Evolutionary conservation across 768 basidiomycete species (phyloP).

Genomic region (Pleurotus citrinopileatus): DNA sequence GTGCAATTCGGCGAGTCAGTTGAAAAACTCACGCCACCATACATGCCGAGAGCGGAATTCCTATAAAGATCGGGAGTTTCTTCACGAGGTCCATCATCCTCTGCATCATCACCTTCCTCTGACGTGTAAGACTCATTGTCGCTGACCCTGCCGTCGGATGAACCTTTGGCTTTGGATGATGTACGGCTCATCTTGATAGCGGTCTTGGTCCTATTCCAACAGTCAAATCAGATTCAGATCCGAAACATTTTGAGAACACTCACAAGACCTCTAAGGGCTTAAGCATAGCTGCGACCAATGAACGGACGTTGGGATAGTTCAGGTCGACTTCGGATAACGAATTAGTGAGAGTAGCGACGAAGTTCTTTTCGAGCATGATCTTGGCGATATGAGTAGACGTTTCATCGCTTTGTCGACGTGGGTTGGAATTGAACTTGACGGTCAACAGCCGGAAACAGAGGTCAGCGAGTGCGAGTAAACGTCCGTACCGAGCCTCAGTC

Average conservation of each 20-base stretch:
- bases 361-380: slow-evolving; percentile 98
- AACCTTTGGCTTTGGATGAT: slow-evolving; percentile 62
- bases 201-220: slow-evolving; percentile 70
- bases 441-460: slow-evolving; percentile 86
- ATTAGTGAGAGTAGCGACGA: slow-evolving; percentile 83
- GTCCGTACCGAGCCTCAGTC: slow-evolving; percentile 80
- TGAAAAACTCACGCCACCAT: slow-evolving; percentile 66
- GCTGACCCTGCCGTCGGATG: slow-evolving; percentile 44
- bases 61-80: slow-evolving; percentile 94
- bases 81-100: slow-evolving; percentile 56
- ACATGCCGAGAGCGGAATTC: slow-evolving; percentile 96
- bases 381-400: slow-evolving; percentile 92
- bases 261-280: slow-evolving; percentile 89
- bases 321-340: slow-evolving; percentile 92
- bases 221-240: slow-evolving; percentile 12
- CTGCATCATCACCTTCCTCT: slow-evolving; percentile 57
- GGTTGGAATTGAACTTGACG: slow-evolving; percentile 61
- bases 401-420: slow-evolving; percentile 62
- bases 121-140: slow-evolving; percentile 45
- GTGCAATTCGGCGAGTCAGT: slow-evolving; percentile 10
- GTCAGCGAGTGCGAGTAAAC: slow-evolving; percentile 82
- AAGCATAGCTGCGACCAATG: slow-evolving; percentile 82
- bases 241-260: slow-evolving; percentile 24
- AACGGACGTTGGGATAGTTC: slow-evolving; percentile 89
- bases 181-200: slow-evolving; percentile 97